Conservation (phyloP, 23 red algal species). For the Pyropia haitanensis region DNA sequence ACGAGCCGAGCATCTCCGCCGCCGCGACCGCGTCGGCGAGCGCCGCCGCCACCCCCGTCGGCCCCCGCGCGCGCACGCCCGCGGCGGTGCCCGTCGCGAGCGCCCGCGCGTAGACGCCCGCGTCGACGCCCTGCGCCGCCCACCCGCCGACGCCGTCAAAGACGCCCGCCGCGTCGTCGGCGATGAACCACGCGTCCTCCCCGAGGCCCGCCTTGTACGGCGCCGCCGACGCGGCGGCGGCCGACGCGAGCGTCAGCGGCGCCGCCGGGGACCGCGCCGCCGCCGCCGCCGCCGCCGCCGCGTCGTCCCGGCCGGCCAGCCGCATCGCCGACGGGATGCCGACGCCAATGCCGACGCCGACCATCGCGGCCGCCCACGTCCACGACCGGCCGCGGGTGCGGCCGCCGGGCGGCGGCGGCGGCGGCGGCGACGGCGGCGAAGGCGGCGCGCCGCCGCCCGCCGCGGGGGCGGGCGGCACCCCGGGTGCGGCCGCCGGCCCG, state of each 20-base stretch:
- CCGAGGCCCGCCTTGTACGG: not conserved
- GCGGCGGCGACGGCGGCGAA: no score
- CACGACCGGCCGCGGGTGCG: no score
- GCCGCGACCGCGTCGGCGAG: constrained; percentile 2
- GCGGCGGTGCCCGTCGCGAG: constrained; percentile 3
- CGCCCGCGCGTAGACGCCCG: constrained; percentile 23
- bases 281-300: no score
- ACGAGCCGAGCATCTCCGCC: constrained; percentile 6
- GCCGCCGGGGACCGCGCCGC: no score
- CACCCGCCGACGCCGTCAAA: constrained; percentile 58
- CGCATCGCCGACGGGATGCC: no score
- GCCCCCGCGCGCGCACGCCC: not conserved
- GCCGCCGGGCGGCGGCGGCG: no score
- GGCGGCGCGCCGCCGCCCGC: no score
- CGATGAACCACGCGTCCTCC: constrained; percentile 47
- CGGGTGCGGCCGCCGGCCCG: no score
- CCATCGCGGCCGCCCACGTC: no score
- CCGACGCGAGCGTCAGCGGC: not conserved
- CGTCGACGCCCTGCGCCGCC: constrained; percentile 21
- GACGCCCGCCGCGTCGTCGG: constrained; percentile 22
- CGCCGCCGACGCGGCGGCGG: not conserved
- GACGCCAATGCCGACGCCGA: no score
- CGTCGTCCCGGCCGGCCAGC: no score
- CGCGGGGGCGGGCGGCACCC: no score
- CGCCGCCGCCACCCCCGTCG: not conserved